These are phyloP conservation scores for Chalciporus sphaerocephalus DNA, from an alignment of 768 basidiomycete species.

Conservation along the genomic window DNA sequence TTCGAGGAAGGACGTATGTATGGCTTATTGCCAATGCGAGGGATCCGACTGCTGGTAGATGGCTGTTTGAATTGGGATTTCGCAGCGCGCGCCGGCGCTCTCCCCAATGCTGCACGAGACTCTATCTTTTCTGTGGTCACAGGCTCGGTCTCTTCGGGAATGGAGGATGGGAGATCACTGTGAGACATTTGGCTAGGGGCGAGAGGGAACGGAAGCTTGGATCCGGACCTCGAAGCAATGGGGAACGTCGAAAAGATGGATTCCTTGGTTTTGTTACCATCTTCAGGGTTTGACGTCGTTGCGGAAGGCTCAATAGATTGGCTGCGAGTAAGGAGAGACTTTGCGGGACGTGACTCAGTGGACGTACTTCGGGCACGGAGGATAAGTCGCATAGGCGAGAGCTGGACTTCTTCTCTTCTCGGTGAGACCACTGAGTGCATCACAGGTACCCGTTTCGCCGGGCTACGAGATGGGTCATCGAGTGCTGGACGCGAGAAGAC, in stretches of 20 bases:
- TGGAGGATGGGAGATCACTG: constrained; percentile 23
- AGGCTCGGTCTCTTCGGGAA: constrained; percentile 32
- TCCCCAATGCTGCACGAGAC: constrained; percentile 14
- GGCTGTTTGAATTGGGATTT: constrained; percentile 50
- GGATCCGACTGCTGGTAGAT: constrained; percentile 51
- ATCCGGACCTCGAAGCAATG: constrained; percentile 2
- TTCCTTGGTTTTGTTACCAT: constrained; percentile 15
- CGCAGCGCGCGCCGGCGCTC: constrained; percentile 18
- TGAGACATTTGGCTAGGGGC: constrained; percentile 17
- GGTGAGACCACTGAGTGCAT: constrained; percentile 25
- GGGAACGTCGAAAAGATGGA: constrained; percentile 19
- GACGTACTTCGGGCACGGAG: constrained; percentile 32
- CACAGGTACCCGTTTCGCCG: constrained; percentile 33
- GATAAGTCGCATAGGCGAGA: constrained; percentile 17
- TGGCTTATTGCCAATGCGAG: constrained; percentile 55
- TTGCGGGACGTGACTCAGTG: constrained; percentile 31
- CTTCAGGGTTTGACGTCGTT: constrained; percentile 3
- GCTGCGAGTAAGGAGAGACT: constrained; percentile 17
- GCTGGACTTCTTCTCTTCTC: constrained; percentile 12
- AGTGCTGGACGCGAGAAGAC: constrained; percentile 41
- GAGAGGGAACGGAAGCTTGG: constrained; percentile 30
- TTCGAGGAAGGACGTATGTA: constrained; percentile 41
- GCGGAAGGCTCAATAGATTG: constrained; percentile 29
- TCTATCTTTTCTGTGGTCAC: constrained; percentile 1
- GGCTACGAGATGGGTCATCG: constrained; percentile 36